Base-by-base conservation (phyloP, 768 basidiomycete species). In the Lactarius sanguifluus region DNA sequence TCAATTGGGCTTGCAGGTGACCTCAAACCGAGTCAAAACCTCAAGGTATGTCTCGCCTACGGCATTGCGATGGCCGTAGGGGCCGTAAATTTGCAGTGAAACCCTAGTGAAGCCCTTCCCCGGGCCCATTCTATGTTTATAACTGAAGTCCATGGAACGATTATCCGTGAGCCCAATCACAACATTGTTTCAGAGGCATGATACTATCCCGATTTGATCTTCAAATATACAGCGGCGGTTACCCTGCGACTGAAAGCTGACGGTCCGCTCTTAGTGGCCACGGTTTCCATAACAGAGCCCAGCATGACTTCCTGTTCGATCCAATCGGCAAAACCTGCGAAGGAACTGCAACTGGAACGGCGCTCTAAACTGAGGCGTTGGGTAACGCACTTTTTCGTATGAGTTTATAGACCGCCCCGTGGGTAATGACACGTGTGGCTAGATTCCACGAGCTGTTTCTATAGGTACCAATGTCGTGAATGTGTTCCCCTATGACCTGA, bases 101-200 rank as follows among this genome's bases (percentile, higher is more conserved):
- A 74, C 40, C 13, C 38, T 12, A 28, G 28, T 28, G 1, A 88
- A 89, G 74, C 40, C 13, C 38, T 12, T 28, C 86, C 88, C 34
- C n/a, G n/a, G n/a, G n/a, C n/a, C n/a, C 84, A 87, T 15, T 80
- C 81, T 45, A 85, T 87, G 76, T 86, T 4, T 89, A 73, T 84
- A 13, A 85, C 85, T 10, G 88, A 89, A 72, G 77, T 86, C 20
- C 82, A 82, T 79, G 86, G 86, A 5, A 86, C 87, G 0, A 79
- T 88, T 57, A 77, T 88, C 62, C 86, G 80, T 67, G 67, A 68
- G 41, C 28, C 55, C 54, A 7, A 18, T 43, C 16, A 32, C 25
- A 12, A 36, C 30, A 12, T 0, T 25, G 25, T 59, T 59, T 34
- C 18, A 3, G 30, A 47, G 30, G n/a, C 28, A 23, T 59, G 20